Percentiles rank a stretch among this genome's conserved stretches.
These are phyloP conservation scores for Quercus rubra DNA, from an alignment of 306 rosid species.

Conservation along the genomic window DNA sequence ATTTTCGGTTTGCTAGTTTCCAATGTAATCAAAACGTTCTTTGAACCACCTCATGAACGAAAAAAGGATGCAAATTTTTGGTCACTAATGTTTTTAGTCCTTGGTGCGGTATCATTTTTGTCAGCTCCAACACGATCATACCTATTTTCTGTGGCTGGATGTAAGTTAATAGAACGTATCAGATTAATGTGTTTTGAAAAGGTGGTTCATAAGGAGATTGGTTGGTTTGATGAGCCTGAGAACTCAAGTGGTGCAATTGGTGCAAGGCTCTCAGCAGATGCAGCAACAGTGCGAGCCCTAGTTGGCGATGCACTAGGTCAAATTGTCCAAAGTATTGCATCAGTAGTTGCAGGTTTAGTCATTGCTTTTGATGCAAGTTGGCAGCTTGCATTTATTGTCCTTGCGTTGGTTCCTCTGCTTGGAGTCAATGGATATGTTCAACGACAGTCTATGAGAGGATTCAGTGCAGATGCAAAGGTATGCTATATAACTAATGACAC, in stretches of 20 bases:
- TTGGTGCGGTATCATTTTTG: conserved; percentile 49
- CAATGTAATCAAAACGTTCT: conserved; percentile 59
- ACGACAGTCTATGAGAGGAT: conserved; percentile 73
- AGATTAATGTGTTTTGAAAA: conserved; percentile 68
- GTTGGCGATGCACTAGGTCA: conserved; percentile 74
- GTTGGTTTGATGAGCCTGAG: conserved; percentile 84
- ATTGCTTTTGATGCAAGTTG: conserved; percentile 75
- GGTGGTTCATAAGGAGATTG: conserved; percentile 71
- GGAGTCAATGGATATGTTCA: conserved; percentile 71
- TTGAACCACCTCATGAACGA: conserved; percentile 51
- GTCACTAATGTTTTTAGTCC: conserved; percentile 52
- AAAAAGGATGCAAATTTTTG: conserved; percentile 66
- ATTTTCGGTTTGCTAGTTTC: conserved; percentile 59
- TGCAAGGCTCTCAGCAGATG: conserved; percentile 86
- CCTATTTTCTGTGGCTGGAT: conserved; percentile 72
- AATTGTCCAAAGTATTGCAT: conserved; percentile 54
- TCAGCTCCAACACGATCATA: conserved; percentile 48
- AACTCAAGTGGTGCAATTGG: conserved; percentile 82
- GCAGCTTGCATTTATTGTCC: conserved; percentile 65
- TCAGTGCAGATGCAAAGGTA: conserved; percentile 90
- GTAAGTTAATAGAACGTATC: conserved; percentile 70
- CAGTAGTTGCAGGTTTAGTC: conserved; percentile 64
- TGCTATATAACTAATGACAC: not conserved
- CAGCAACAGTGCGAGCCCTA: conserved; percentile 70
- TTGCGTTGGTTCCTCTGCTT: conserved; percentile 60